A percentile compares a stretch with the other conserved stretches of the same genome.
Conservation (phyloP, 2,329 filamentous ascomycete species). For the Aspergillus transmontanensis region DNA sequence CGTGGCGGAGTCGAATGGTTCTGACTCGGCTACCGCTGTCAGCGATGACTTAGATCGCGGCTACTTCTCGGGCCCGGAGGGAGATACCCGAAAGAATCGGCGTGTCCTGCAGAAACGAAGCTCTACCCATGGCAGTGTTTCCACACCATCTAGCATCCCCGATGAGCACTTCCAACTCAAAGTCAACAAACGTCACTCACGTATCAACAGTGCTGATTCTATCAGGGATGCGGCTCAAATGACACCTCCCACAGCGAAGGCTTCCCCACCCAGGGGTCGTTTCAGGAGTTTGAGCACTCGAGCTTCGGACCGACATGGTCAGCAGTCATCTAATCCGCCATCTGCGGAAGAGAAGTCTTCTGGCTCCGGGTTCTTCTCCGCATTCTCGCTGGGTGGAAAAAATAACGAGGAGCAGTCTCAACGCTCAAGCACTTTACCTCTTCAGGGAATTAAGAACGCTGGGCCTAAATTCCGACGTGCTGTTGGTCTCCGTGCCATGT, state of each 20-base stretch:
- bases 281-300: conserved; percentile 66
- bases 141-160: conserved; percentile 73
- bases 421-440: conserved; percentile 50
- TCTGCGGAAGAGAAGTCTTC: conserved; percentile 53
- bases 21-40: conserved; percentile 34
- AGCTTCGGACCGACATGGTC: conserved; percentile 43
- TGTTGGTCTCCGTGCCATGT: conserved; percentile 79
- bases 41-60: conserved; percentile 74
- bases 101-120: conserved; percentile 79
- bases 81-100: conserved; percentile 69
- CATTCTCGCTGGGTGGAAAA: conserved; percentile 51
- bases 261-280: conserved; percentile 52
- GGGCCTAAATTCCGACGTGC: conserved; percentile 60
- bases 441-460: conserved; percentile 59
- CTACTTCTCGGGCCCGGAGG: conserved; percentile 89
- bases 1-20: conserved; percentile 27
- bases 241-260: conserved; percentile 63
- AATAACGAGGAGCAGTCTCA: conserved; percentile 54
- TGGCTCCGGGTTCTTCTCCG: conserved; percentile 44
- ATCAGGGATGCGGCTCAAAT: conserved; percentile 58
- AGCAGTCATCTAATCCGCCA: conserved; percentile 58
- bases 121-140: conserved; percentile 51
- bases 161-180: conserved; percentile 71
- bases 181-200: conserved; percentile 71
- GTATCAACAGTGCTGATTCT: conserved; percentile 78